Base-by-base conservation (phyloP, 441 rosid genomes). In the Melianthus villosus region DNA sequence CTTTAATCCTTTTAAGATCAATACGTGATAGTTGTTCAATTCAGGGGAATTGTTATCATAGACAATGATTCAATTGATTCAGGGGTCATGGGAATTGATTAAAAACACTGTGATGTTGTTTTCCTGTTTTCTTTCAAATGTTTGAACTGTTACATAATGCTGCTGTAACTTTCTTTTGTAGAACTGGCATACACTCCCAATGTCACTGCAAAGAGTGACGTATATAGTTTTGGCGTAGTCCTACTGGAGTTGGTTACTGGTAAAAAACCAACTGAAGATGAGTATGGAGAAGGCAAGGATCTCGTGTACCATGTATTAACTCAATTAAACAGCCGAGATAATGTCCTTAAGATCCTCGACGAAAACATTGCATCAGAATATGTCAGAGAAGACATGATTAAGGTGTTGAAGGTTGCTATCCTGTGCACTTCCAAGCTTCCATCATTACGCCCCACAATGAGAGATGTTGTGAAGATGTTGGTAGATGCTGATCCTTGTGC, bases 381-480 rank as follows among this genome's bases (percentile, higher is more conserved):
- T 0, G 64, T 62, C 9, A 56, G 46, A 55, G 84, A 68, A 2
- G 59, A 60, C 68, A 82, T 79, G 83, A 45, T 86, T 23, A 79
- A 64, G 51, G 77, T 77, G 23, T 62, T 86, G 57, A 79, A 72
- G 60, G 59, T 79, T 9, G 89, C 72, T 12, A 44, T 79, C 42
- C 72, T 63, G 9, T 79, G 94, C 75, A 73, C 86, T 4, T 50
- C 80, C 38, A 82, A 78, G 74, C 93, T 82, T 16, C 93, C 97
- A 0, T 63, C 42, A 42, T 64, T 75, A n/a, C 72, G 86, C 18
- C 97, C 93, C 4, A 63, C 65, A 12, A 87, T 77, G 97, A 64
- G 86, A 59, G 86, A 77, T 14, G 87, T 75, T 11, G 80, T 78
- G 38, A 72, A 69, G 68, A 70, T 77, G 92, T 75, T 86, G 2